These are phyloP conservation scores for Cordyceps javanica DNA, from an alignment of 2,329 filamentous ascomycete species.

Conservation along the genomic window DNA sequence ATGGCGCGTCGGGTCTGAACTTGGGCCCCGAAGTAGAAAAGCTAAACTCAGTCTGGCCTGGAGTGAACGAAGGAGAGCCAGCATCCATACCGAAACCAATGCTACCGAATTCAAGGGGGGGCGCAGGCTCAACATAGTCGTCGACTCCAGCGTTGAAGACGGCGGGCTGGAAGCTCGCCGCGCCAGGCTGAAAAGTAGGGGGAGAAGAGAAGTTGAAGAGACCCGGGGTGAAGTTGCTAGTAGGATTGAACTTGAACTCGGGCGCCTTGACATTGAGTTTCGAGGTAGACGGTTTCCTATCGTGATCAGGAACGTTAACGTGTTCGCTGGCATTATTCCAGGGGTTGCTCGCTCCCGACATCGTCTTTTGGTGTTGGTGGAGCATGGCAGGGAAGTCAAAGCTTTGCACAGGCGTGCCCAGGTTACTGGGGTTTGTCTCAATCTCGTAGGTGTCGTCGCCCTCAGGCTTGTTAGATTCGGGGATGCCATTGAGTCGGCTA, in stretches of 20 bases:
- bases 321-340: conserved; percentile 46
- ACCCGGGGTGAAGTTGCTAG: conserved; percentile 43
- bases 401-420: conserved; percentile 55
- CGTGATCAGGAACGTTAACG: conserved; percentile 32
- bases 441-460: conserved; percentile 56
- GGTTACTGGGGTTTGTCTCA: conserved; percentile 67
- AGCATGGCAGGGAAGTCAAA: conserved; percentile 41
- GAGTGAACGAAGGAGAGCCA: conserved; percentile 64
- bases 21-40: conserved; percentile 61
- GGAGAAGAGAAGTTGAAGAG: conserved; percentile 43
- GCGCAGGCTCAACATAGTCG: conserved; percentile 17
- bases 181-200: conserved; percentile 4
- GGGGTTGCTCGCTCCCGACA: conserved; percentile 55
- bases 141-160: conserved; percentile 32
- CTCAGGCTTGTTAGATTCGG: conserved; percentile 33
- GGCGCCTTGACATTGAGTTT: conserved; percentile 85
- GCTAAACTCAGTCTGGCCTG: conserved; percentile 58
- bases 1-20: conserved; percentile 70
- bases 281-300: conserved; percentile 58
- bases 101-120: conserved; percentile 26
- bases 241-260: conserved; percentile 73
- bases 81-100: conserved; percentile 57
- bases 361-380: conserved; percentile 45
- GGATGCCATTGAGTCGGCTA: conserved; percentile 34
- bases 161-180: conserved; percentile 28